A percentile compares a stretch with the other conserved stretches of the same genome.
Conservation (phyloP, 2,329 filamentous ascomycete species). For the Sporothrix protearum region DNA sequence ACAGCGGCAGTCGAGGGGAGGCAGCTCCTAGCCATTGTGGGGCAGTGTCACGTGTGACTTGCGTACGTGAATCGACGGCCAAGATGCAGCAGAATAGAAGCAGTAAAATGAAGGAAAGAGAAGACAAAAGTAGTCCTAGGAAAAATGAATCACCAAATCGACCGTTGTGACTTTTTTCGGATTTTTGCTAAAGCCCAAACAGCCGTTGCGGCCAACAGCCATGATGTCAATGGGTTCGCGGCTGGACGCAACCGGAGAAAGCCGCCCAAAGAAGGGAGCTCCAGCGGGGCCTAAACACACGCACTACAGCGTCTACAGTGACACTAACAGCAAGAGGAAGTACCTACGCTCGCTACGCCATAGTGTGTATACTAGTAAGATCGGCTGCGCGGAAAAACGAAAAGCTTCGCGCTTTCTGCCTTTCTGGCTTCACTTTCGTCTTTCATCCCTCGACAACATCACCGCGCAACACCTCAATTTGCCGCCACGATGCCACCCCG, state of each 20-base stretch:
- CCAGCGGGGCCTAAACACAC: not conserved
- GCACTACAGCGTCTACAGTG: not conserved
- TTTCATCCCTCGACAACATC: not conserved
- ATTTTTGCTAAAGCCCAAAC: not conserved
- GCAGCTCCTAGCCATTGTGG: conserved; percentile 12
- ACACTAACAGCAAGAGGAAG: not conserved
- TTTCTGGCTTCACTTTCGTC: not conserved
- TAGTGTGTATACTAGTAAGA: not conserved
- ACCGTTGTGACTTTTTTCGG: not conserved
- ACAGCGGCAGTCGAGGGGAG: not conserved
- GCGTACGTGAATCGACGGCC: not conserved
- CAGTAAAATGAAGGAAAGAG: not conserved
- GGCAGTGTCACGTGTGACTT: conserved; percentile 14
- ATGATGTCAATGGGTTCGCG: not conserved
- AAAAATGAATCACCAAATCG: not conserved
- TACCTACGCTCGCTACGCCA: not conserved
- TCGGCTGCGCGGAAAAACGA: conserved; percentile 7
- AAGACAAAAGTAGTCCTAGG: no score
- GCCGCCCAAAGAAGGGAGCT: not conserved
- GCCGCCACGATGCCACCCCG: conserved; percentile 34
- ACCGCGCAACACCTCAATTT: not conserved
- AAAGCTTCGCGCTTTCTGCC: conserved; percentile 12
- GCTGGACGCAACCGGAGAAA: not conserved
- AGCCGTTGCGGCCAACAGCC: not conserved
- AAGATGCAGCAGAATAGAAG: not conserved